Evolutionary conservation across 306 rosid genomes (phyloP).

Genomic region (Vigna mungo): DNA sequence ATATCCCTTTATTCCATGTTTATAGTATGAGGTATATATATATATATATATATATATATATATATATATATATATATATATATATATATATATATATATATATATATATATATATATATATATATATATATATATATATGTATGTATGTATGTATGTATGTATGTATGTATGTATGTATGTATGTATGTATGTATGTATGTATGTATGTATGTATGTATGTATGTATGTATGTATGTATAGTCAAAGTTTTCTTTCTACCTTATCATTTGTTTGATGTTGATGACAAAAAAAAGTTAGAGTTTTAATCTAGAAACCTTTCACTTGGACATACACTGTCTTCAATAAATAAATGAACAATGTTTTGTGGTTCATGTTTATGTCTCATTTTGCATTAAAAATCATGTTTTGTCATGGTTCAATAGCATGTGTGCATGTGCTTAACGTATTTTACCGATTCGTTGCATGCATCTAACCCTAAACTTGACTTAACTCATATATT

Average conservation of each 20-base stretch:
- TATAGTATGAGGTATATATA: background rate
- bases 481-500: slow-evolving; percentile 43
- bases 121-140: too few species aligned
- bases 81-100: too few species aligned
- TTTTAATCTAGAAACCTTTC: slow-evolving; percentile 40
- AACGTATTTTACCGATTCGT: slow-evolving; percentile 35
- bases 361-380: slow-evolving; percentile 19
- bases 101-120: too few species aligned
- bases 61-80: too few species aligned
- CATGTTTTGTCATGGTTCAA: slow-evolving; percentile 29
- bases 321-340: slow-evolving; percentile 46
- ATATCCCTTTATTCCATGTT: background rate
- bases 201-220: too few species aligned
- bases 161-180: too few species aligned
- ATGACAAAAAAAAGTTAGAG: background rate
- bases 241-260: slow-evolving; percentile 1
- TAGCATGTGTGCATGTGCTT: slow-evolving; percentile 57
- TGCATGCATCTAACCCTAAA: slow-evolving; percentile 62
- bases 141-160: too few species aligned
- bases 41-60: too few species aligned
- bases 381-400: slow-evolving; percentile 39
- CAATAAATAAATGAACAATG: slow-evolving; percentile 31
- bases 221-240: too few species aligned
- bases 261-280: background rate
- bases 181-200: too few species aligned